Percentiles rank a stretch among this genome's conserved stretches.
These are phyloP conservation scores for Schizophyllum amplum DNA, from an alignment of 1,284 basidiomycete species.

Conservation along the genomic window DNA sequence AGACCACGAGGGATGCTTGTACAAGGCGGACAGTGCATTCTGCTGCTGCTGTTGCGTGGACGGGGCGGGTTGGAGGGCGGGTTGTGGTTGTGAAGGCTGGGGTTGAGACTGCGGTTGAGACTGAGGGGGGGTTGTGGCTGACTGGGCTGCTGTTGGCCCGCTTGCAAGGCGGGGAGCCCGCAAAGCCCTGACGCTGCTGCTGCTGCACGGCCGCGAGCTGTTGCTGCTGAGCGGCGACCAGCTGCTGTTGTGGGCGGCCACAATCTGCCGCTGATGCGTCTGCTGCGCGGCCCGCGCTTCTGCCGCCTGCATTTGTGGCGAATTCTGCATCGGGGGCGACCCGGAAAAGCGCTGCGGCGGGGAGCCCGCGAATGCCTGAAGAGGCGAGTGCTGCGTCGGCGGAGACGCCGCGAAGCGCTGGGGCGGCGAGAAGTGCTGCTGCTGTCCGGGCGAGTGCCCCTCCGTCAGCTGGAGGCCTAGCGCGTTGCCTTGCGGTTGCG, in stretches of 20 bases:
- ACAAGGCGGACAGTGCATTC: constrained; percentile 5
- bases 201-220: constrained; percentile 2
- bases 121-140: constrained; percentile 14
- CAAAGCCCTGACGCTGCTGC: constrained; percentile 7
- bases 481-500: background rate
- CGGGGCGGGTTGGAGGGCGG: constrained; percentile 20
- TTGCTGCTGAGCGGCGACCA: background rate
- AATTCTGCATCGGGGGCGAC: background rate
- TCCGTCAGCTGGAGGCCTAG: background rate
- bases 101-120: constrained; percentile 15
- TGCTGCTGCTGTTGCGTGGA: constrained; percentile 10
- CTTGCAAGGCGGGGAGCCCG: constrained; percentile 8
- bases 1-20: background rate
- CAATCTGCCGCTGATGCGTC: background rate
- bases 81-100: constrained; percentile 4
- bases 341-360: background rate
- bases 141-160: constrained; percentile 19
- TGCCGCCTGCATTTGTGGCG: no score
- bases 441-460: no score
- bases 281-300: no score
- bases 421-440: no score
- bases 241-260: background rate
- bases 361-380: background rate
- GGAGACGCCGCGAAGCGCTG: background rate
- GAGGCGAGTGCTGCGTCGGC: background rate